Percentiles rank a stretch among this genome's conserved stretches.
Conservation (phyloP, 176 grass and related monocot genomes). For the Cenchrus purpureus region DNA sequence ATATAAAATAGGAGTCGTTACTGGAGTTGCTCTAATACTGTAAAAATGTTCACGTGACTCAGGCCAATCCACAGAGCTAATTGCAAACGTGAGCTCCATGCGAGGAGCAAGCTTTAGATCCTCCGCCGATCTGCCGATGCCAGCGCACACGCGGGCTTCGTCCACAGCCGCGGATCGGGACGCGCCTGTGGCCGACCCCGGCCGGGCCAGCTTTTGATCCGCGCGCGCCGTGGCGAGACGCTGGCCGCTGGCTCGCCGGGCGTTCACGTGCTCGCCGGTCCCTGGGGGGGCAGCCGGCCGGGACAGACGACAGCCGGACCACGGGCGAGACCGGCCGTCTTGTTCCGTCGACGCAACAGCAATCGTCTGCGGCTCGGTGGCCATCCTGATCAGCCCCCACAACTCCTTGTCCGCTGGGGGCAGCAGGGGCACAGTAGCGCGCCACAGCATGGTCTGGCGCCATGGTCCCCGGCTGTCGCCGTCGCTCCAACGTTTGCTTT, state of each 20-base stretch:
- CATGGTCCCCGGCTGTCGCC: not conserved
- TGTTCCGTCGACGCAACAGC: not conserved
- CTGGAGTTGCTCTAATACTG: too few relatives aligned
- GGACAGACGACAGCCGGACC: conserved; percentile 21
- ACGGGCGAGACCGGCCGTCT: conserved; percentile 3
- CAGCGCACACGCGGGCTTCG: too few relatives aligned
- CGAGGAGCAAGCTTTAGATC: not conserved
- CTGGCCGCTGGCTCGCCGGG: conserved; percentile 18
- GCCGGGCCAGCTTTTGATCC: not conserved
- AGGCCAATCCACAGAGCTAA: not conserved
- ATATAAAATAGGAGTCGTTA: too few relatives aligned
- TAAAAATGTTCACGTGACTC: not conserved
- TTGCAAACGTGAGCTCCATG: not conserved
- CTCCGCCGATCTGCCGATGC: not conserved
- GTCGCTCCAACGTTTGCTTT: not conserved
- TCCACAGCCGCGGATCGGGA: too few relatives aligned
- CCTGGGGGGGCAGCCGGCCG: not conserved
- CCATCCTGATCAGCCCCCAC: conserved; percentile 14
- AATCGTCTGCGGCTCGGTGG: not conserved
- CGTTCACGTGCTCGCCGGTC: conserved; percentile 27
- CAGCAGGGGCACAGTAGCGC: not conserved
- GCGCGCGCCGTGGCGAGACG: conserved; percentile 25
- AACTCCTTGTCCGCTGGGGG: conserved; percentile 11
- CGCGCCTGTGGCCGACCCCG: not conserved
- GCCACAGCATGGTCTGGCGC: not conserved